Percentiles rank a stretch among this genome's conserved stretches.
These are phyloP conservation scores for Petunia hybrid DNA, from an alignment of 305 asterid genomes.

Conservation along the genomic window DNA sequence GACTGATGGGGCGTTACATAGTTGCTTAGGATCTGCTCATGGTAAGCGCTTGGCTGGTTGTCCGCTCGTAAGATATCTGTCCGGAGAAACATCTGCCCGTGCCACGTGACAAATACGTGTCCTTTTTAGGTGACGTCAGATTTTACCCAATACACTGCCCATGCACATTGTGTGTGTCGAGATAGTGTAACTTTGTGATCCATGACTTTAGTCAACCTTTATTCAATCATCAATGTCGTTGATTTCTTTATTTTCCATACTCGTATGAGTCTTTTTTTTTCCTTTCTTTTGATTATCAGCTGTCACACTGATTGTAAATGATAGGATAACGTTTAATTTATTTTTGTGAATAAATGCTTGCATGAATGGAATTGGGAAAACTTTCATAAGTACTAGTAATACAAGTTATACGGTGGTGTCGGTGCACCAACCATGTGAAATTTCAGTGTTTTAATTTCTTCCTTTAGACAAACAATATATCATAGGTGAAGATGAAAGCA, in stretches of 20 bases:
- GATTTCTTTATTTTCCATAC: not conserved
- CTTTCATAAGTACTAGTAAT: not conserved
- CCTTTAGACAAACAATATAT: not conserved
- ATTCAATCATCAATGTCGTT: not conserved
- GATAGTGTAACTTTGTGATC: not conserved
- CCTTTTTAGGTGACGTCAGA: too few relatives aligned
- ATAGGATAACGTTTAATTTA: not conserved
- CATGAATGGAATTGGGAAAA: not conserved
- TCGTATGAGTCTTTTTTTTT: not conserved
- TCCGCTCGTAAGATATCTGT: too few relatives aligned
- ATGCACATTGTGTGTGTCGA: not conserved
- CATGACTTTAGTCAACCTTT: constrained; percentile 10
- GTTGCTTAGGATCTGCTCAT: too few relatives aligned
- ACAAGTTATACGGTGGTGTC: not conserved
- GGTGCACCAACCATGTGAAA: not conserved
- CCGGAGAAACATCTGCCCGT: too few relatives aligned
- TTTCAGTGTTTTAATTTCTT: not conserved
- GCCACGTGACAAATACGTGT: too few relatives aligned
- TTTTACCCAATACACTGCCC: too few relatives aligned
- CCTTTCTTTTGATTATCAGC: not conserved
- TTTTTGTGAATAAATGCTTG: not conserved
- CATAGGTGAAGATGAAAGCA: not conserved
- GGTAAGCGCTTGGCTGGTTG: too few relatives aligned
- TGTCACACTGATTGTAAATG: not conserved
- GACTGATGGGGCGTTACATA: too few relatives aligned